Conservation (phyloP, 2,329 filamentous ascomycete species). For the Phialemoniopsis sp. region DNA sequence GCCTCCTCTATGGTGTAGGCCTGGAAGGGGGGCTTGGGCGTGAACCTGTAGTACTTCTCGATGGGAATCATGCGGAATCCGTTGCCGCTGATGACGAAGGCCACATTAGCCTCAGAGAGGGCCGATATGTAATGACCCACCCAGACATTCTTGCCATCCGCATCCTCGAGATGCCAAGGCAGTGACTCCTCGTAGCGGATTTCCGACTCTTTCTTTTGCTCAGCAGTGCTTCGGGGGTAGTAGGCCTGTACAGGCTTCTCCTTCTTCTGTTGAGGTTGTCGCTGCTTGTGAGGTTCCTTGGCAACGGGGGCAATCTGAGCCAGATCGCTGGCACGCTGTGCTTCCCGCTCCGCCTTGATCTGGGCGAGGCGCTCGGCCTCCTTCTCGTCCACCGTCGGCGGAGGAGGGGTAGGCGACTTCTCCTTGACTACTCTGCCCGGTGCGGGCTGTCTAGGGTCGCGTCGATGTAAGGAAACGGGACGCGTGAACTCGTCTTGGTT, state of each 20-base stretch:
- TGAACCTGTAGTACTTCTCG: conserved; percentile 94
- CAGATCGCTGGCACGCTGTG: conserved; percentile 79
- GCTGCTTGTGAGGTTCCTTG: conserved; percentile 48
- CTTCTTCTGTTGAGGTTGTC: conserved; percentile 59
- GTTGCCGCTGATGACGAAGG: conserved; percentile 66
- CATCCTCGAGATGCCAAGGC: conserved; percentile 96
- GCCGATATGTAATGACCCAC: conserved; percentile 87
- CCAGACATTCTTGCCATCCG: conserved; percentile 93
- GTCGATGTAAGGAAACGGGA: conserved; percentile 83
- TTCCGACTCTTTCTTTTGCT: conserved; percentile 69
- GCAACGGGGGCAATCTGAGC: conserved; percentile 88
- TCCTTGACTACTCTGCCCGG: conserved; percentile 61
- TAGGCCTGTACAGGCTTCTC: conserved; percentile 80
- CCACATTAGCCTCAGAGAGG: conserved; percentile 79
- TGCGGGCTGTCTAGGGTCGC: conserved; percentile 71
- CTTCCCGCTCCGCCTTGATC: conserved; percentile 72
- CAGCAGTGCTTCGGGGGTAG: conserved; percentile 73
- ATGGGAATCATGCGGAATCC: conserved; percentile 83
- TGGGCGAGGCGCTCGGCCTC: conserved; percentile 65
- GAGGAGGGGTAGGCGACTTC: conserved; percentile 34
- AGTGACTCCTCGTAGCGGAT: conserved; percentile 91
- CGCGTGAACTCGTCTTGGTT: conserved; percentile 77
- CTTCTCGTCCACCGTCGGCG: conserved; percentile 45
- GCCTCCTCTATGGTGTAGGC: conserved; percentile 78
- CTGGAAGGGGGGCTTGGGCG: conserved; percentile 73